A percentile compares a stretch with the other conserved stretches of the same genome.
phyloP scores from a whole-genome alignment of 441 rosid species.

The Euphorbia celastroides region DNA sequence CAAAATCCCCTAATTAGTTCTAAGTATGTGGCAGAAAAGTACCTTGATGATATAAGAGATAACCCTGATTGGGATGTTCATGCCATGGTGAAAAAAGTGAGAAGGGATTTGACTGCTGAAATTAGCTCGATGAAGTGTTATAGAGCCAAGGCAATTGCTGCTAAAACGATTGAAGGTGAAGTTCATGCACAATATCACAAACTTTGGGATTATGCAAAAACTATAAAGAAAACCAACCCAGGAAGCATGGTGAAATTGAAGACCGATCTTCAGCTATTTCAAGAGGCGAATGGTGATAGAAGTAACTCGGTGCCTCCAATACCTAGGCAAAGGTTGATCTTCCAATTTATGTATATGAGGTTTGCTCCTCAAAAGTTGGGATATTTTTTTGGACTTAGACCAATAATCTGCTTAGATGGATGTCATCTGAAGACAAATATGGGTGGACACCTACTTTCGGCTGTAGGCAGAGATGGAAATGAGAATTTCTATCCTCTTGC shows the following conservation, averaged over 20 bases:
- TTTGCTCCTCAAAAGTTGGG: not conserved
- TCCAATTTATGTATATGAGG: not conserved
- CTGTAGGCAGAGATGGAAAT: not conserved
- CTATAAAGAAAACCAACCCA: not conserved
- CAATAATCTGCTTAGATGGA: not conserved
- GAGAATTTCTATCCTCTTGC: not conserved
- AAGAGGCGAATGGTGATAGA: not conserved
- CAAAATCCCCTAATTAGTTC: too few species aligned
- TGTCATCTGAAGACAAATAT: not conserved
- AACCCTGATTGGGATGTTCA: too few species aligned
- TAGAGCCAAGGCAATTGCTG: too few species aligned
- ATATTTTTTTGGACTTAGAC: not conserved
- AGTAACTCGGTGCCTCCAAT: not conserved
- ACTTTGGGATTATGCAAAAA: not conserved
- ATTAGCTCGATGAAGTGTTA: too few species aligned
- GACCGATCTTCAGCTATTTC: not conserved
- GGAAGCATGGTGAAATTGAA: not conserved
- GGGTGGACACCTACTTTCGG: not conserved
- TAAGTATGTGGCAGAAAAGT: too few species aligned
- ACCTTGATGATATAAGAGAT: too few species aligned
- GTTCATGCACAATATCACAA: too few species aligned
- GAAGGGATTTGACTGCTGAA: too few species aligned
- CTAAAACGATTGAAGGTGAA: too few species aligned
- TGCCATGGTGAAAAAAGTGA: too few species aligned
- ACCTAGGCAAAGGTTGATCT: not conserved